A percentile compares a stretch with the other conserved stretches of the same genome.
Conservation (phyloP, 805 yeast species). For the Limtongia smithiae region DNA sequence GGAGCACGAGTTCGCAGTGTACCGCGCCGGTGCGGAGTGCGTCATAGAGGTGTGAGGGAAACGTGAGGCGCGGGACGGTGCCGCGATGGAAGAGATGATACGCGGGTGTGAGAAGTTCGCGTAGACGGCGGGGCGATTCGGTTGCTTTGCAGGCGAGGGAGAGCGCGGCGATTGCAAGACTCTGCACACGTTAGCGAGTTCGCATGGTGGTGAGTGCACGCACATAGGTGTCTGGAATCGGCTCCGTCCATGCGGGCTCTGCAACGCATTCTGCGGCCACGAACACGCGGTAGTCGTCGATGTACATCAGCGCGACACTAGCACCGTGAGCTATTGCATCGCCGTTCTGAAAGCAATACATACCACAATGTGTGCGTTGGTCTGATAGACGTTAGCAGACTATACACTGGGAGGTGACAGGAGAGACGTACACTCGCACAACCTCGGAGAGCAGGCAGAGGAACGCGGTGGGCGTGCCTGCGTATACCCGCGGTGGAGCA, state of each 20-base stretch:
- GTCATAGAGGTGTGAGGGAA: conserved; percentile 18
- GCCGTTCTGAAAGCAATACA: too few relatives aligned
- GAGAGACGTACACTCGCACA: conserved; percentile 1
- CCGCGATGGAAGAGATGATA: conserved; percentile 14
- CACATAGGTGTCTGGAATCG: conserved; percentile 14
- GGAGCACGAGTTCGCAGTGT: conserved; percentile 14
- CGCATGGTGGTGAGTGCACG: not conserved
- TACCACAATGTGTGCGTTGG: conserved; percentile 12
- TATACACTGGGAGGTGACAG: not conserved
- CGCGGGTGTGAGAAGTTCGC: conserved; percentile 24
- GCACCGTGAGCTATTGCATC: not conserved
- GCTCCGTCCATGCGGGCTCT: not conserved
- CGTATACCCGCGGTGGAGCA: conserved; percentile 1
- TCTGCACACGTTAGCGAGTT: conserved; percentile 6
- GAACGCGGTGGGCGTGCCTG: not conserved
- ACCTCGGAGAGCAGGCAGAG: conserved; percentile 1
- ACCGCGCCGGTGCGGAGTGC: conserved; percentile 21
- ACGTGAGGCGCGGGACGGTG: not conserved
- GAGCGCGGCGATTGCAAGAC: conserved; percentile 10
- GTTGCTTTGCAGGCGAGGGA: conserved; percentile 24
- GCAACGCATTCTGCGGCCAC: not conserved
- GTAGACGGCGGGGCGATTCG: conserved; percentile 20
- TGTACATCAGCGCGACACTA: conserved; percentile 8
- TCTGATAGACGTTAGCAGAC: not conserved
- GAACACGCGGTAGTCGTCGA: conserved; percentile 5